Conservation (phyloP, 2,329 filamentous ascomycete genomes). For the Hymenoscyphus salicellus region DNA sequence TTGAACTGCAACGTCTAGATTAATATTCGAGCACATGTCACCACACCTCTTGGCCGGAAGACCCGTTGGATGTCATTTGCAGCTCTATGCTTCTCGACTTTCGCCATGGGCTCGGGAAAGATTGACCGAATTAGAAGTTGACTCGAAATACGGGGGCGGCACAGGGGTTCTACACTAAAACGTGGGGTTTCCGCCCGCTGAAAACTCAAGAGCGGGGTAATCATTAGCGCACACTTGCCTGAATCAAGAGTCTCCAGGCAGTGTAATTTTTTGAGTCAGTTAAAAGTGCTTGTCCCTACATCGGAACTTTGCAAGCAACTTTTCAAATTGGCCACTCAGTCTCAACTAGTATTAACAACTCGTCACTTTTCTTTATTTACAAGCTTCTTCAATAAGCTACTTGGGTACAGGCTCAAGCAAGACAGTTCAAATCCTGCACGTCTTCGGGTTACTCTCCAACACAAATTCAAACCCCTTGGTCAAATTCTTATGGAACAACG, state of each 20-base stretch:
- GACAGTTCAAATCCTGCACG: background rate
- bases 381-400: too few species aligned
- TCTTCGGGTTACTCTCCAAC: background rate
- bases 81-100: background rate
- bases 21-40: background rate
- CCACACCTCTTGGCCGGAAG: background rate
- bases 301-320: background rate
- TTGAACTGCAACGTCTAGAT: too few species aligned
- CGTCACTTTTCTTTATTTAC: too few species aligned
- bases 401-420: background rate
- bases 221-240: background rate
- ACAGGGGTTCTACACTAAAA: background rate
- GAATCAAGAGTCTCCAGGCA: background rate
- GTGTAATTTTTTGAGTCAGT: background rate
- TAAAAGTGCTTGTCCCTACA: background rate
- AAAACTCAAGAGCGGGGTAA: background rate
- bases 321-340: too few species aligned
- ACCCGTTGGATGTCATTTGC: background rate
- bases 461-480: conserved; percentile 20
- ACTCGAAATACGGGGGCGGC: too few species aligned
- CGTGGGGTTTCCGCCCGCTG: background rate
- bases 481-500: conserved; percentile 15
- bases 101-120: background rate
- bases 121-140: background rate
- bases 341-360: too few species aligned